Evolutionary conservation across 208 protist genomes (phyloP), one percentile per base, ranked within the genome.

Genomic region (Porcisia deanei): DNA sequence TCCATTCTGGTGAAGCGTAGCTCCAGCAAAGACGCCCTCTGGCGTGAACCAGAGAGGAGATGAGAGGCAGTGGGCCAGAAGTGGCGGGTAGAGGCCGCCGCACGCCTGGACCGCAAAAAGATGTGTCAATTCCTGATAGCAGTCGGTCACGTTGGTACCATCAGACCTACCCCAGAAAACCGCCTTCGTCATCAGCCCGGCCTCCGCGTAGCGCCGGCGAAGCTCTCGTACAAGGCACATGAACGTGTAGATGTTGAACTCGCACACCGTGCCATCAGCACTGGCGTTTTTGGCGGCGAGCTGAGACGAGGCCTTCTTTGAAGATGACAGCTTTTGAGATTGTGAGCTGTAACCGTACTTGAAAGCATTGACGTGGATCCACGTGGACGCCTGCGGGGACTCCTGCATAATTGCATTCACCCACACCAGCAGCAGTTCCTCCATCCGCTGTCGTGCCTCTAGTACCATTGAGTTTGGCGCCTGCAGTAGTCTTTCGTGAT

Each of bases 341-440:
- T 70, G 67, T 1, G 70, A 58, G 0, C 60, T 71, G 47, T 71
- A 41, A 39, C 68, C 60, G 34, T 74, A 60, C 69, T 41, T 69
- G 52, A 83, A 78, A 52, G 55, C 64, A 47, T 82, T 65, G 47
- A 79, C 70, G 43, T 65, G 61, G 65, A 84, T 57, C 83, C 83
- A 87, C 30, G 66, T 72, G 47, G 77, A 71, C 52, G 67, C 75
- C 66, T 85, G 79, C 49, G 81, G 82, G 22, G 76, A 82, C 2
- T 75, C 82, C 61, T 80, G 76, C 91, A 96, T 96, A 41, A 93
- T 75, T 53, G 39, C 60, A 82, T 96, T 96, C 59, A 92, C 87
- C 91, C 91, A 96, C 58, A 80, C 75, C 41, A 96, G 72, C 64
- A 95, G 76, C 70, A 95, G 82, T 54, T 77, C 63, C 73, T 91